These are phyloP conservation scores for Cryptomeria japonica DNA, from an alignment of 75 land plant species.

Conservation along the genomic window DNA sequence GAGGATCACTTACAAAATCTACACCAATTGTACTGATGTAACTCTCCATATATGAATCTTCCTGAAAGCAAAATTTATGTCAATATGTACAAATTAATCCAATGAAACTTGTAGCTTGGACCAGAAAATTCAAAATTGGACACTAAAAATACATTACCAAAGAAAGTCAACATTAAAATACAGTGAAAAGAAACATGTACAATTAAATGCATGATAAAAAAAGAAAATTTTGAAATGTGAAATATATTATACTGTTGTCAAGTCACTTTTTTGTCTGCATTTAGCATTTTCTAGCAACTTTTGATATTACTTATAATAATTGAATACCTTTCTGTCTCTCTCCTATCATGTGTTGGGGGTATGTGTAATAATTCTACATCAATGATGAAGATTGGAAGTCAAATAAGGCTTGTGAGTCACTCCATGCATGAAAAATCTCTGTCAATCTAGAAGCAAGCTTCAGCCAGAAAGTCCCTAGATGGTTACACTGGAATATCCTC, in stretches of 20 bases:
- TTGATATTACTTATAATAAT: background rate
- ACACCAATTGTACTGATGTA: constrained; percentile 92
- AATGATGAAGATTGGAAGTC: background rate
- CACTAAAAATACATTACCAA: background rate
- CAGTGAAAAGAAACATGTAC: background rate
- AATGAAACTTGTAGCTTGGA: background rate
- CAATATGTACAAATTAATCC: background rate
- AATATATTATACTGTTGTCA: background rate
- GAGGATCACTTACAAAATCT: constrained; percentile 58
- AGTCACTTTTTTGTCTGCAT: background rate
- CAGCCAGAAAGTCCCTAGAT: background rate
- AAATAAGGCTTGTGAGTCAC: background rate
- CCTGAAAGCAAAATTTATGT: constrained; percentile 34
- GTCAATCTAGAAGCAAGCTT: background rate
- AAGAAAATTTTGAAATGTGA: background rate
- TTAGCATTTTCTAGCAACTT: background rate
- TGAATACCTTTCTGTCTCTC: background rate
- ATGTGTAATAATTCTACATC: background rate
- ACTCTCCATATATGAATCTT: constrained; percentile 88
- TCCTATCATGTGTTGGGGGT: background rate
- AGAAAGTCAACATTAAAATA: background rate
- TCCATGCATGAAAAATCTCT: background rate
- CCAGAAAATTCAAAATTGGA: constrained; percentile 2
- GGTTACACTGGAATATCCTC: background rate
- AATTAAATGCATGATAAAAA: background rate